These are phyloP conservation scores for Amanita pseudoporphyria DNA, from an alignment of 768 basidiomycete genomes.

Conservation along the genomic window DNA sequence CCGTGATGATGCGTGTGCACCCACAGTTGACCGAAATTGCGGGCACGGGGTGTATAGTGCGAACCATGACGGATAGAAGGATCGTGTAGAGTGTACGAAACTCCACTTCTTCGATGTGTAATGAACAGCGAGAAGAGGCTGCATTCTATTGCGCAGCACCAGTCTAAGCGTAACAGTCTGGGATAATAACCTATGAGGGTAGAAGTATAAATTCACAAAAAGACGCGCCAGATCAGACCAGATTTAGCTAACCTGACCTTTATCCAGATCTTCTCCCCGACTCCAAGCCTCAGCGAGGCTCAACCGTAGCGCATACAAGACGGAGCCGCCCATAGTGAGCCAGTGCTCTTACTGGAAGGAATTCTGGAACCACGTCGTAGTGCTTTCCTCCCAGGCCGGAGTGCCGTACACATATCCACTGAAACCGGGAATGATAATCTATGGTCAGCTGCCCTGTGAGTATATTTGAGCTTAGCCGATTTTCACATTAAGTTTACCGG, in stretches of 20 bases:
- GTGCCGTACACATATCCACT: neutral
- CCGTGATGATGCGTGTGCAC: neutral
- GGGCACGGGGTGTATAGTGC: conserved; percentile 91
- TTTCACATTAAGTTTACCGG: too few relatives aligned
- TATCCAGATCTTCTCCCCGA: conserved; percentile 19
- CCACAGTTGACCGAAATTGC: conserved; percentile 83
- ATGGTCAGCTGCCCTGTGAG: too few relatives aligned
- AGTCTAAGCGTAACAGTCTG: neutral
- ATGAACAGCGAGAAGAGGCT: too few relatives aligned
- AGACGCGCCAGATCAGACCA: too few relatives aligned
- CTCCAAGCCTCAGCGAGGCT: conserved; percentile 58
- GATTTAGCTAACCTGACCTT: too few relatives aligned
- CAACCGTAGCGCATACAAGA: conserved; percentile 47
- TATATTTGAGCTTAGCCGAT: too few relatives aligned
- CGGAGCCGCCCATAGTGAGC: neutral
- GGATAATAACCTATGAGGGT: too few relatives aligned
- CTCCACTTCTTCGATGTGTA: too few relatives aligned
- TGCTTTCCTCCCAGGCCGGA: neutral
- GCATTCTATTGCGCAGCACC: neutral
- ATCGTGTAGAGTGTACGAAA: conserved; percentile 25
- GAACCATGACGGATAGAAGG: conserved; percentile 57
- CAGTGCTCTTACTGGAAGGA: neutral
- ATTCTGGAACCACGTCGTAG: neutral
- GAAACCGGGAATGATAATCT: too few relatives aligned
- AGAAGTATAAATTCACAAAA: too few relatives aligned